Evolutionary conservation across 1,284 basidiomycete genomes (phyloP).

Genomic region (Cryptococcus sp.): DNA sequence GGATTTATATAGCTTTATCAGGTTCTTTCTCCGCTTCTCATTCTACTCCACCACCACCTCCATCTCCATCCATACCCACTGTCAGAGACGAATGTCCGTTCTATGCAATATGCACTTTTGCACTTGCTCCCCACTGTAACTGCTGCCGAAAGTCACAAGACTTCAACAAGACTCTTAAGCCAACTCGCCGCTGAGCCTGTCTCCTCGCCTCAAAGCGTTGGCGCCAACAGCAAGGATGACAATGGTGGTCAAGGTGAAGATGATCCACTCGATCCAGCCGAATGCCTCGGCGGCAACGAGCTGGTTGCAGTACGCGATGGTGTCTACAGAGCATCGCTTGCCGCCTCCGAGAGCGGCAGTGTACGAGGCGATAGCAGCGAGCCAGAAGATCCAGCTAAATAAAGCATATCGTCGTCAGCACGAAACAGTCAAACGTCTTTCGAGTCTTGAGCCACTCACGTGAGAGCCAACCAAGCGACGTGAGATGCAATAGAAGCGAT

Average conservation of each 20-base stretch:
- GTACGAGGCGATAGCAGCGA: conserved; percentile 44
- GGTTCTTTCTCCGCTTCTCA: background rate
- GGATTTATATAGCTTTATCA: too few relatives aligned
- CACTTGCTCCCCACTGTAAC: background rate
- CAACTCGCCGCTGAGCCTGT: conserved; percentile 37
- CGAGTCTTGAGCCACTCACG: conserved; percentile 31
- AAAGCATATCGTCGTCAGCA: too few relatives aligned
- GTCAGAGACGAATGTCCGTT: too few relatives aligned
- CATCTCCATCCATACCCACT: background rate
- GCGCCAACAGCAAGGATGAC: conserved; percentile 36
- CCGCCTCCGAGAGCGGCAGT: conserved; percentile 49
- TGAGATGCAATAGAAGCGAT: conserved; percentile 49
- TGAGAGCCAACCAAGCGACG: conserved; percentile 46
- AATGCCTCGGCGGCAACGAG: conserved; percentile 51
- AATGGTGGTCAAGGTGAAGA: conserved; percentile 42
- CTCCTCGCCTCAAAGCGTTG: conserved; percentile 41
- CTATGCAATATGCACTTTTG: background rate
- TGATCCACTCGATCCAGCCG: conserved; percentile 53
- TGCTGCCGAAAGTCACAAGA: too few relatives aligned
- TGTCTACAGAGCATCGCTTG: conserved; percentile 32
- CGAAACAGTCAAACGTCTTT: background rate
- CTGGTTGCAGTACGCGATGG: conserved; percentile 44
- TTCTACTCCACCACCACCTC: background rate
- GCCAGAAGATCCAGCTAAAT: conserved; percentile 53
- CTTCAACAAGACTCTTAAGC: conserved; percentile 6